These are phyloP conservation scores for Epichloe sp. DNA, from an alignment of 2,329 filamentous ascomycete species.

Conservation along the genomic window DNA sequence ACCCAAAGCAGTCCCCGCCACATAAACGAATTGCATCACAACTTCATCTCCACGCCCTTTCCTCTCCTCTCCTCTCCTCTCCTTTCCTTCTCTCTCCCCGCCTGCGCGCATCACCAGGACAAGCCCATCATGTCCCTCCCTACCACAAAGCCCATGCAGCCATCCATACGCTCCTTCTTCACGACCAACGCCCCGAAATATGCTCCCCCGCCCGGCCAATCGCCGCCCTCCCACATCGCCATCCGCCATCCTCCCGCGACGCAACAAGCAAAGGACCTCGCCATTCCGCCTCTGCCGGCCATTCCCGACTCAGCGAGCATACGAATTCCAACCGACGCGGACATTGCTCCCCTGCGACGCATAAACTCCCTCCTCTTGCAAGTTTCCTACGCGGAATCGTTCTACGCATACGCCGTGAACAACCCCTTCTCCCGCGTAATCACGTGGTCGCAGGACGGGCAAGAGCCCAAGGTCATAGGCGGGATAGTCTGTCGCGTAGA, in stretches of 20 bases:
- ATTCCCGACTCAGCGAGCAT: constrained; percentile 38
- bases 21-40: no score
- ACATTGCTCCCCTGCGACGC: constrained; percentile 46
- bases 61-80: not conserved
- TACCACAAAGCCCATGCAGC: constrained; percentile 27
- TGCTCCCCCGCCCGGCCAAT: constrained; percentile 17
- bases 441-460: constrained; percentile 36
- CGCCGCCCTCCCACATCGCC: constrained; percentile 17
- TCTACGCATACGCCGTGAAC: constrained; percentile 43
- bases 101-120: not conserved
- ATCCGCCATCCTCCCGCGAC: constrained; percentile 12
- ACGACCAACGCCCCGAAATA: constrained; percentile 29
- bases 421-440: constrained; percentile 47
- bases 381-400: constrained; percentile 49
- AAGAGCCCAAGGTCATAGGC: constrained; percentile 40
- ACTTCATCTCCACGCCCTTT: no score
- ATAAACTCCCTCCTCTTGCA: constrained; percentile 54
- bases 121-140: constrained; percentile 26
- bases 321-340: constrained; percentile 32
- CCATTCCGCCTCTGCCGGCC: constrained; percentile 17
- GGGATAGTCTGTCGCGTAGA: constrained; percentile 51
- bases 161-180: constrained; percentile 53
- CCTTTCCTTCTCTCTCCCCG: not conserved
- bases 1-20: no score
- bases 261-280: constrained; percentile 11